These are phyloP conservation scores for Fusarium proliferatum DNA, from an alignment of 2,329 filamentous ascomycete genomes.

Conservation along the genomic window DNA sequence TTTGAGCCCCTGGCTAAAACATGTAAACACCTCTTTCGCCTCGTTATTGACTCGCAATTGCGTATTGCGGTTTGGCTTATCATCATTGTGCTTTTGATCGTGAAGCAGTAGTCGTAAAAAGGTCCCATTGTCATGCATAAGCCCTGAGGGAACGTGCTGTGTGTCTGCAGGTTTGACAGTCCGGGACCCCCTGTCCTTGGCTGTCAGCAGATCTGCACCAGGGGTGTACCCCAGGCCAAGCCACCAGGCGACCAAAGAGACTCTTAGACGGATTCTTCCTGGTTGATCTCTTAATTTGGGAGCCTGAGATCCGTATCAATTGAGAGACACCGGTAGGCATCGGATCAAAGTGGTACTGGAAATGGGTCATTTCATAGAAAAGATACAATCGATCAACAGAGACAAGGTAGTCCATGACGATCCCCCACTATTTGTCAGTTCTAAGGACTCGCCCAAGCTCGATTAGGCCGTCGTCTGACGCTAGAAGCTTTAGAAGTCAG, in stretches of 20 bases:
- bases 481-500: constrained; percentile 40
- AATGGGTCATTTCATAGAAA: neutral
- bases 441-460: constrained; percentile 2
- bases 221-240: constrained; percentile 23
- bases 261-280: neutral
- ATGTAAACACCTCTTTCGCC: constrained; percentile 13
- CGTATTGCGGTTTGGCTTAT: neutral
- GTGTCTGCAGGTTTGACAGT: constrained; percentile 35
- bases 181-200: constrained; percentile 24
- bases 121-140: constrained; percentile 13
- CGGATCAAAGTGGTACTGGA: neutral
- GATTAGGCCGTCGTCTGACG: constrained; percentile 28
- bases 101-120: neutral
- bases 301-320: neutral
- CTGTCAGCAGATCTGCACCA: constrained; percentile 29
- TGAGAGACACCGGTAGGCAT: rapidly evolving
- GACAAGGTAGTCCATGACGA: neutral
- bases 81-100: neutral
- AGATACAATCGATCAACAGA: neutral
- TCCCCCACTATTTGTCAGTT: constrained; percentile 27
- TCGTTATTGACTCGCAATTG: neutral
- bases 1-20: constrained; percentile 1
- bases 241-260: neutral
- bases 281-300: neutral
- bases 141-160: constrained; percentile 26